These are phyloP conservation scores for Xylaria venustula DNA, from an alignment of 495 filamentous ascomycete species.

Conservation along the genomic window DNA sequence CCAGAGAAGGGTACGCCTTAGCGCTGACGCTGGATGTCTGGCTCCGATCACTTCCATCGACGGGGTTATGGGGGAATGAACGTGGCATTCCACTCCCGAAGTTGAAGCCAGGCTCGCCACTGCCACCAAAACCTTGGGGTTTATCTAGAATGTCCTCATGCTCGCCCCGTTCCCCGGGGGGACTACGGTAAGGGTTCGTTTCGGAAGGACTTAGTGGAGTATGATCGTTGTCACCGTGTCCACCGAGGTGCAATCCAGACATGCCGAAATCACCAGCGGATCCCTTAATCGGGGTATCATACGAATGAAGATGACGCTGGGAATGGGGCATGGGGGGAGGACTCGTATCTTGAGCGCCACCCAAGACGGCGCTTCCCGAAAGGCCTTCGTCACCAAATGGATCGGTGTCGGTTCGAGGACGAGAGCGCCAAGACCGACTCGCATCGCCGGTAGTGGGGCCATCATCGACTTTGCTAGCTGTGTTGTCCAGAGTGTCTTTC, in stretches of 20 bases:
- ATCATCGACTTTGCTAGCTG: slow-evolving; percentile 40
- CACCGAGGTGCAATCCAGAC: slow-evolving; percentile 67
- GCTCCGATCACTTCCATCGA: slow-evolving; percentile 79
- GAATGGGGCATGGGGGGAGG: slow-evolving; percentile 47
- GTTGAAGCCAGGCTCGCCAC: slow-evolving; percentile 42
- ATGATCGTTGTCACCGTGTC: slow-evolving; percentile 47
- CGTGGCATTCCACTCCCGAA: slow-evolving; percentile 47
- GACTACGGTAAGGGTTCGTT: slow-evolving; percentile 97
- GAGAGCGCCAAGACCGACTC: slow-evolving; percentile 45
- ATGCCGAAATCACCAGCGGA: slow-evolving; percentile 71
- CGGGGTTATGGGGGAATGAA: slow-evolving; percentile 45
- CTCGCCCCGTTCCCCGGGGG: slow-evolving; percentile 73
- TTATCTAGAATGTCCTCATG: slow-evolving; percentile 62
- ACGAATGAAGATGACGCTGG: slow-evolving; percentile 38
- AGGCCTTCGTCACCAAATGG: slow-evolving; percentile 67
- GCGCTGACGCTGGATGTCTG: slow-evolving; percentile 83
- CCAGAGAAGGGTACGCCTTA: slow-evolving; percentile 66
- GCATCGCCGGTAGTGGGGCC: slow-evolving; percentile 30
- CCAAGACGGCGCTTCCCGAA: slow-evolving; percentile 75
- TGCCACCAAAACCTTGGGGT: slow-evolving; percentile 33
- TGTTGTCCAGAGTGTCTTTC: slow-evolving; percentile 71
- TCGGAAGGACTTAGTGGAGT: slow-evolving; percentile 80
- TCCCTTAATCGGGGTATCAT: slow-evolving; percentile 60
- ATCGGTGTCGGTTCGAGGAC: slow-evolving; percentile 74
- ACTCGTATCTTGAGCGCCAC: slow-evolving; percentile 73